Base-by-base conservation (phyloP, 1,284 basidiomycete species). In the Cutaneotrichosporon cavernicola region DNA sequence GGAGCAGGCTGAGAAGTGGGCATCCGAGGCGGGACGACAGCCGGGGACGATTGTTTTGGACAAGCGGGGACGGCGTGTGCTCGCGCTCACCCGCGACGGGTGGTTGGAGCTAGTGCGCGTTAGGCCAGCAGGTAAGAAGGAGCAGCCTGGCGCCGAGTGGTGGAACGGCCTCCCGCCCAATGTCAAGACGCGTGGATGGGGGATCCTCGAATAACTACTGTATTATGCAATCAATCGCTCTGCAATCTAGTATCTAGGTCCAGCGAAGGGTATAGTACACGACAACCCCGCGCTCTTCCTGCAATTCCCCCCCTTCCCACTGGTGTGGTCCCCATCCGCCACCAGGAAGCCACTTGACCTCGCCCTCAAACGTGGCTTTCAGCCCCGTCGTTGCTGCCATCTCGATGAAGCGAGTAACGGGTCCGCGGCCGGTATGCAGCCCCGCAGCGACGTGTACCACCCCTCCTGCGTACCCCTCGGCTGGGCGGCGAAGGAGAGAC, bases 111-210 rank as follows among this genome's bases (percentile, higher is more conserved):
- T 90, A 0, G 77, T 77, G 0, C 73, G 78, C 66, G 81, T 90
- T 10, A 87, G 88, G 75, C 83, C 85, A 68, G 86, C 87, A 66
- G 86, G 85, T 4, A 85, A 80, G 47, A 79, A 81, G 61, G 77
- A 83, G 64, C 71, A 86, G 63, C 69, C 70, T 26, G 83, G 84
- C 5, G 79, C 72, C 55, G 82, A 83, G 47, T 89, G 86, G 85
- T 88, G 86, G 86, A 86, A 86, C 70, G 88, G 83, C n/a, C 76
- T 84, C 57, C 68, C 70, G 4, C 63, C 69, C 58, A 66, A 56
- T 31, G 59, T 61, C 51, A 59, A 71, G 49, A 50, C 63, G 57
- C 58, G 52, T 16, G 65, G 65, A 7, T 69, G 62, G 67, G 60
- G 57, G 1, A 13, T 32, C 46, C 66, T 69, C 9, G 62, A 58